Evolutionary conservation across 2,329 filamentous ascomycete species (phyloP).

Genomic region (Exophiala sp.): DNA sequence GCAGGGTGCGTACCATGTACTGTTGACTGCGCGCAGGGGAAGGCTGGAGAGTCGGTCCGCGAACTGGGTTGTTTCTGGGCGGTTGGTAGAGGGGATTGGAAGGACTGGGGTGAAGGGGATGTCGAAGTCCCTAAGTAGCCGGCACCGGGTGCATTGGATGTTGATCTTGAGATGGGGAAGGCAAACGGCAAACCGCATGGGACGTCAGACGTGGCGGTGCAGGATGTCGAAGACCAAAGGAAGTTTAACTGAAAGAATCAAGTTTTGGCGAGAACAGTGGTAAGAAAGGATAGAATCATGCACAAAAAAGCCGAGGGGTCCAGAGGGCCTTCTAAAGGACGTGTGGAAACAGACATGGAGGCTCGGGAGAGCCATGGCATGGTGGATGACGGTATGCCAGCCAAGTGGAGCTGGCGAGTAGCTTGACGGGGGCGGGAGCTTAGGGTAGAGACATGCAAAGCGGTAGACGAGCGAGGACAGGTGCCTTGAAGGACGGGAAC

Average conservation of each 20-base stretch:
- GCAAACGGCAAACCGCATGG: conserved; percentile 11
- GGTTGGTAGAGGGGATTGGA: conserved; percentile 5
- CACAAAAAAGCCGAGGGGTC: conserved; percentile 17
- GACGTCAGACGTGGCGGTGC: conserved; percentile 29
- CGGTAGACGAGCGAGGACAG: not conserved
- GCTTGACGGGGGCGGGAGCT: not conserved
- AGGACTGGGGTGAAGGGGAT: conserved; percentile 9
- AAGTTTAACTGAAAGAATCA: conserved; percentile 18
- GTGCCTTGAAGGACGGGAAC: conserved; percentile 4
- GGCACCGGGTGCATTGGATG: conserved; percentile 7
- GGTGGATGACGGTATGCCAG: conserved; percentile 3
- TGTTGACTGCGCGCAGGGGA: conserved; percentile 19
- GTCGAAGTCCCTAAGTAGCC: conserved; percentile 13
- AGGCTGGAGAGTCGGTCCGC: conserved; percentile 9
- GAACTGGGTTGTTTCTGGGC: conserved; percentile 6
- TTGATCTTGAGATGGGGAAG: conserved; percentile 19
- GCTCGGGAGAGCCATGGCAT: conserved; percentile 1
- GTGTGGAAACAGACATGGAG: not conserved
- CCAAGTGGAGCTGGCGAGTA: not conserved
- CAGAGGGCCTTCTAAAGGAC: not conserved
- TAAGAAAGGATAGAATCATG: conserved; percentile 16
- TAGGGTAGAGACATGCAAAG: not conserved
- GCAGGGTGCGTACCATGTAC: conserved; percentile 25
- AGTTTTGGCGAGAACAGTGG: conserved; percentile 26
- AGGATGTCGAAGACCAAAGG: conserved; percentile 6